Conservation (phyloP, 169 alveolate species). For the Plasmodium falciparum region DNA sequence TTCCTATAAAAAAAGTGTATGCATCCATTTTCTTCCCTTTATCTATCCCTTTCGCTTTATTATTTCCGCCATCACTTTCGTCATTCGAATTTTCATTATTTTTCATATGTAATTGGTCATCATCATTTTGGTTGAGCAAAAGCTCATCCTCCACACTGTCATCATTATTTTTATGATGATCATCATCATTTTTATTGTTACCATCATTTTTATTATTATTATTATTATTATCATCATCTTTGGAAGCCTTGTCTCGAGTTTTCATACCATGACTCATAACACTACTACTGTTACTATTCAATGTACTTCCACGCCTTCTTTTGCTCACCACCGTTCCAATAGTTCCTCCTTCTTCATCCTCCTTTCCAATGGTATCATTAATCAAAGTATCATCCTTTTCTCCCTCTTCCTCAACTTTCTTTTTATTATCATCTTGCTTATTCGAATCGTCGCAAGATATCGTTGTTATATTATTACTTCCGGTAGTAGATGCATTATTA, state of each 20-base stretch:
- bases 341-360: slow-evolving; percentile 65
- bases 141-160: background rate
- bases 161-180: slow-evolving; percentile 8
- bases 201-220: background rate
- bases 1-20: slow-evolving; percentile 78
- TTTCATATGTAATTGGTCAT: background rate
- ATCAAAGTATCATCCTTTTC: background rate
- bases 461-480: slow-evolving; percentile 76
- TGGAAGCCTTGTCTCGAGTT: too few relatives aligned
- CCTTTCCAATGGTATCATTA: slow-evolving; percentile 53
- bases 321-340: too few relatives aligned
- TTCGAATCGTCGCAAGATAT: slow-evolving; percentile 1
- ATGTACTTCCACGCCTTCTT: too few relatives aligned
- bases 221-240: too few relatives aligned
- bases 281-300: too few relatives aligned
- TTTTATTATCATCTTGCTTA: slow-evolving; percentile 9
- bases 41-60: slow-evolving; percentile 17
- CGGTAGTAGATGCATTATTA: slow-evolving; percentile 23
- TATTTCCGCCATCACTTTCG: slow-evolving; percentile 41
- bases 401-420: slow-evolving; percentile 5
- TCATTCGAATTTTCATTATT: slow-evolving; percentile 46
- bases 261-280: too few relatives aligned
- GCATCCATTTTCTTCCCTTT: slow-evolving; percentile 71
- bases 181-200: background rate
- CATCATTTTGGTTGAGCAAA: background rate